Conservation (phyloP, 768 basidiomycete species). For the Gelatoporia subvermispora region DNA sequence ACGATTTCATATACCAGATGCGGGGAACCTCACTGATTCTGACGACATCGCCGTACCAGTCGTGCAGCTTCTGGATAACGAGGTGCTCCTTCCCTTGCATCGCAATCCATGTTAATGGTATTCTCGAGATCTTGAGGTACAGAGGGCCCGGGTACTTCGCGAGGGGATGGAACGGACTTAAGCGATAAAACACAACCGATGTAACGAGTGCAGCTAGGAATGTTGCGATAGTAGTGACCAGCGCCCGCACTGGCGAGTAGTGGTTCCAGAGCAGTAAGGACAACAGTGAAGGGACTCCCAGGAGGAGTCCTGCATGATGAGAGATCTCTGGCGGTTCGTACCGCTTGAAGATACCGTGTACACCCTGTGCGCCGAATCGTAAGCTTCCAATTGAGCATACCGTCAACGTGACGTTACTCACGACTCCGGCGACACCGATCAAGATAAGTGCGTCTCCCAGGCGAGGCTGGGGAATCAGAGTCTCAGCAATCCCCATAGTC, state of each 20-base stretch:
- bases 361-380: no score
- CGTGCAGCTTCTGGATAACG: slow-evolving; percentile 13
- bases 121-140: slow-evolving; percentile 14
- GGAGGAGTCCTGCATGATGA: no score
- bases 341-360: no score
- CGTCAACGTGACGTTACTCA: no score
- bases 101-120: slow-evolving; percentile 7
- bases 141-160: slow-evolving; percentile 20
- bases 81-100: slow-evolving; percentile 12
- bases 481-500: no score
- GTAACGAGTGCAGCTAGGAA: slow-evolving; percentile 7
- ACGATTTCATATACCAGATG: not conserved
- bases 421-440: no score
- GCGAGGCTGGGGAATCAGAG: no score
- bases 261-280: no score
- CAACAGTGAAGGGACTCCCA: no score
- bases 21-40: slow-evolving; percentile 15
- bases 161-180: slow-evolving; percentile 23
- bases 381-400: no score
- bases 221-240: not conserved
- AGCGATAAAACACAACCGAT: slow-evolving; percentile 17
- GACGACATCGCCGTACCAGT: slow-evolving; percentile 19
- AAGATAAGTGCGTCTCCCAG: no score
- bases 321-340: no score
- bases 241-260: not conserved